Evolutionary conservation across 495 filamentous ascomycete genomes (phyloP).

Genomic region (Trichoderma parareesei): DNA sequence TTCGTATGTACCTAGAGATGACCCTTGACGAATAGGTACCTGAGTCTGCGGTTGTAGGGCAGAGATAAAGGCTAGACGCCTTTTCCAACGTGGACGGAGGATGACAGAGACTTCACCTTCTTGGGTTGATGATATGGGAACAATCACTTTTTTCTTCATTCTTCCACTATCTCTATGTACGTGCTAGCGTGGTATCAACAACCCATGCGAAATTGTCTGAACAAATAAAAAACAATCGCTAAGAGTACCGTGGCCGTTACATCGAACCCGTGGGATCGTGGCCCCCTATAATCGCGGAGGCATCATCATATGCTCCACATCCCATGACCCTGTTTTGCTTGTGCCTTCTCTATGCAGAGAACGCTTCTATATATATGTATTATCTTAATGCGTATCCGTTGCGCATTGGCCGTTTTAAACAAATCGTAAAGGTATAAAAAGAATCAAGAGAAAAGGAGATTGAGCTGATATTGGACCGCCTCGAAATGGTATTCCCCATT

Average conservation of each 20-base stretch:
- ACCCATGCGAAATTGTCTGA: neutral
- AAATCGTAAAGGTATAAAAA: neutral
- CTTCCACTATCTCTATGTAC: neutral
- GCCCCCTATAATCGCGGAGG: neutral
- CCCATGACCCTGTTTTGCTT: neutral
- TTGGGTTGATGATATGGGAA: neutral
- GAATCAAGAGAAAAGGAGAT: neutral
- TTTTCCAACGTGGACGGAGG: too few species aligned
- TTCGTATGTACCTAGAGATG: too few species aligned
- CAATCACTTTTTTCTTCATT: neutral
- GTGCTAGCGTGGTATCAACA: conserved; percentile 1
- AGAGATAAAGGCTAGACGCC: too few species aligned
- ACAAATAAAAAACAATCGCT: neutral
- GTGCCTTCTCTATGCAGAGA: neutral
- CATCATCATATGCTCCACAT: neutral
- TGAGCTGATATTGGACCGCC: neutral
- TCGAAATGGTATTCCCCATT: neutral
- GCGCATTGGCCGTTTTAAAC: neutral
- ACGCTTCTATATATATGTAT: neutral
- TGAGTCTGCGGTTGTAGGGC: too few species aligned
- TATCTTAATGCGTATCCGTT: neutral
- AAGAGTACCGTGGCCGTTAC: neutral
- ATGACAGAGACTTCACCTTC: too few species aligned
- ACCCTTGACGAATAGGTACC: too few species aligned
- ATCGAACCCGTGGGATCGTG: neutral